These are phyloP conservation scores for Globisporangium okanoganense DNA, from an alignment of 352 stramenopile species.

Conservation along the genomic window DNA sequence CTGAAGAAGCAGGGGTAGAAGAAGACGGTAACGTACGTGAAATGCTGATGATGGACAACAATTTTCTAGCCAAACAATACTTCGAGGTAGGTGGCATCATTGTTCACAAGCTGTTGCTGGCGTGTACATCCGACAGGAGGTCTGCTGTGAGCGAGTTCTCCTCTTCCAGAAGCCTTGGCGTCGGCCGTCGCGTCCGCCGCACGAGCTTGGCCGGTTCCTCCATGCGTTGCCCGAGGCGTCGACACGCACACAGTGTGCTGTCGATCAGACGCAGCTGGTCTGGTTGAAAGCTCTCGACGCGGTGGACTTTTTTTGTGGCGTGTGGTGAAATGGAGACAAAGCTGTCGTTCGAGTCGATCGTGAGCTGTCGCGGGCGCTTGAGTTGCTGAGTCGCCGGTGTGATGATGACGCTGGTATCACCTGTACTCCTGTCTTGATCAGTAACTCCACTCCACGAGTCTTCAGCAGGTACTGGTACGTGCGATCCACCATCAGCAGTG, in stretches of 20 bases:
- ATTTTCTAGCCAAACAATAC: too few species aligned
- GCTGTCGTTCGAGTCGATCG: background rate
- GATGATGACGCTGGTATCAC: background rate
- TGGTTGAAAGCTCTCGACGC: background rate
- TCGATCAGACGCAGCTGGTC: background rate
- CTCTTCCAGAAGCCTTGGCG: background rate
- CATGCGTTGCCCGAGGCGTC: background rate
- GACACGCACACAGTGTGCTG: background rate
- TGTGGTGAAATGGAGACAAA: background rate
- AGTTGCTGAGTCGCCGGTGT: background rate
- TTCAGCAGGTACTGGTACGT: too few species aligned
- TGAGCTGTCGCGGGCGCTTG: background rate
- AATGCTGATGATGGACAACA: too few species aligned
- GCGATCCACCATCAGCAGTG: background rate
- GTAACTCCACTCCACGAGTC: background rate
- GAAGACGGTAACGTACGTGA: too few species aligned
- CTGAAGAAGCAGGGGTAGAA: constrained; percentile 53
- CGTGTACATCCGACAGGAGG: background rate
- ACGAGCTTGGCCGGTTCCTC: background rate
- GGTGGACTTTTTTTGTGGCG: background rate
- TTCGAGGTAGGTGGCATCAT: too few species aligned
- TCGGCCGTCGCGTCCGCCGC: background rate
- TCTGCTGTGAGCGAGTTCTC: constrained; percentile 1
- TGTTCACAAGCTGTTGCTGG: background rate
- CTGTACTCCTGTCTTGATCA: background rate